phyloP scores from a whole-genome alignment of 164 flowering plant species.

The Chloranthus sessilifolius region DNA sequence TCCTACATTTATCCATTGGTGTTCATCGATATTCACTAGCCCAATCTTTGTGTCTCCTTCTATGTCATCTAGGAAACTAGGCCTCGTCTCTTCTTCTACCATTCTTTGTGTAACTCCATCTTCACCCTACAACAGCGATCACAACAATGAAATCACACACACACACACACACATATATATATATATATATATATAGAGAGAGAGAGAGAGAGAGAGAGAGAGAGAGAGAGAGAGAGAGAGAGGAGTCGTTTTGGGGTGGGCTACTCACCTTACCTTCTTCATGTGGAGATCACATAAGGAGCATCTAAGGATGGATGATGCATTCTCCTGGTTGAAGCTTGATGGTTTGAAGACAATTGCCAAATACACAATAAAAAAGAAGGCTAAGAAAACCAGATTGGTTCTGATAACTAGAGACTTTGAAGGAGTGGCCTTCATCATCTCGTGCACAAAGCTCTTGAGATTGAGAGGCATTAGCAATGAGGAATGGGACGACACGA shows the following conservation, averaged over 20 bases:
- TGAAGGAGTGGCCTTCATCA: slow-evolving; percentile 44
- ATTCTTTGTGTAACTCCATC: slow-evolving; percentile 27
- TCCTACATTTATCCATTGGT: slow-evolving; percentile 42
- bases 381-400: slow-evolving; percentile 60
- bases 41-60: slow-evolving; percentile 42
- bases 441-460: slow-evolving; percentile 20
- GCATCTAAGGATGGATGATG: slow-evolving; percentile 48
- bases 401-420: slow-evolving; percentile 60
- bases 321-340: slow-evolving; percentile 24
- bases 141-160: neutral
- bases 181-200: too few relatives aligned
- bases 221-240: too few relatives aligned
- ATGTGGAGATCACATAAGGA: slow-evolving; percentile 65
- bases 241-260: neutral
- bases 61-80: slow-evolving; percentile 45
- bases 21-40: slow-evolving; percentile 62
- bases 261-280: slow-evolving; percentile 86
- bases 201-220: too few relatives aligned
- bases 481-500: neutral
- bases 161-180: too few relatives aligned
- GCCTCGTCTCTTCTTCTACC: slow-evolving; percentile 37
- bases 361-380: slow-evolving; percentile 51
- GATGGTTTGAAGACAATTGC: slow-evolving; percentile 60
- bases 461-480: slow-evolving; percentile 4
- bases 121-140: slow-evolving; percentile 28